Evolutionary conservation across 2,329 filamentous ascomycete genomes (phyloP).

Genomic region (Fusarium udum): DNA sequence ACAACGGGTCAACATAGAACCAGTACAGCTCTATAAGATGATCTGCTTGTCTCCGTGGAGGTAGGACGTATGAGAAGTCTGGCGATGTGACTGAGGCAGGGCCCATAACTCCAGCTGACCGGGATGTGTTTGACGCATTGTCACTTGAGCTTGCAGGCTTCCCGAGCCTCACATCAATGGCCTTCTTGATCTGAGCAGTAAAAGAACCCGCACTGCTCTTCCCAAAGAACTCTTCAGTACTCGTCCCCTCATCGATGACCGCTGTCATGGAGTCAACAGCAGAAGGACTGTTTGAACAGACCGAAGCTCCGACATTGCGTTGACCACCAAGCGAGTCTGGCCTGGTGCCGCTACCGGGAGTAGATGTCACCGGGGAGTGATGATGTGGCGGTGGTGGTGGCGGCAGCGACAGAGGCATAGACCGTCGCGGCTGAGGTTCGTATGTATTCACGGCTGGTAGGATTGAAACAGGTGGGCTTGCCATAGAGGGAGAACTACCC

Average conservation of each 20-base stretch:
- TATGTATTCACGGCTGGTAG: neutral
- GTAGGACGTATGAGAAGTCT: constrained; percentile 53
- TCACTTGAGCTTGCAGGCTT: constrained; percentile 8
- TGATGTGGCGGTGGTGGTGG: constrained; percentile 7
- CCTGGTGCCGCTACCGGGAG: constrained; percentile 13
- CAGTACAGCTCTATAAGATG: constrained; percentile 57
- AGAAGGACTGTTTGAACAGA: constrained; percentile 41
- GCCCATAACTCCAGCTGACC: neutral
- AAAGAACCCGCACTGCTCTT: constrained; percentile 59
- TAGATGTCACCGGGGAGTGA: constrained; percentile 19
- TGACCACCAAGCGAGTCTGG: constrained; percentile 4
- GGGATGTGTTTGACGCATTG: neutral
- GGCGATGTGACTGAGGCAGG: constrained; percentile 25
- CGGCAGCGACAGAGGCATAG: neutral
- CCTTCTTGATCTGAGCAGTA: constrained; percentile 56
- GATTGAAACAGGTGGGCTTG: neutral
- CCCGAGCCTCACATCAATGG: constrained; percentile 49
- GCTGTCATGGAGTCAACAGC: constrained; percentile 58
- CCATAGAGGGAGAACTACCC: neutral
- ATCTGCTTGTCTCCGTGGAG: constrained; percentile 56
- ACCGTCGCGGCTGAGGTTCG: neutral
- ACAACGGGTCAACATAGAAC: constrained; percentile 57
- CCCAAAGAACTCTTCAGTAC: constrained; percentile 56
- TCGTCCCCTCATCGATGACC: constrained; percentile 52
- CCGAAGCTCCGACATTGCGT: constrained; percentile 21